Percentiles rank a stretch among this genome's conserved stretches.
phyloP scores from a whole-genome alignment of 108 stramenopile species.

The Aurantiochytrium sp. region DNA sequence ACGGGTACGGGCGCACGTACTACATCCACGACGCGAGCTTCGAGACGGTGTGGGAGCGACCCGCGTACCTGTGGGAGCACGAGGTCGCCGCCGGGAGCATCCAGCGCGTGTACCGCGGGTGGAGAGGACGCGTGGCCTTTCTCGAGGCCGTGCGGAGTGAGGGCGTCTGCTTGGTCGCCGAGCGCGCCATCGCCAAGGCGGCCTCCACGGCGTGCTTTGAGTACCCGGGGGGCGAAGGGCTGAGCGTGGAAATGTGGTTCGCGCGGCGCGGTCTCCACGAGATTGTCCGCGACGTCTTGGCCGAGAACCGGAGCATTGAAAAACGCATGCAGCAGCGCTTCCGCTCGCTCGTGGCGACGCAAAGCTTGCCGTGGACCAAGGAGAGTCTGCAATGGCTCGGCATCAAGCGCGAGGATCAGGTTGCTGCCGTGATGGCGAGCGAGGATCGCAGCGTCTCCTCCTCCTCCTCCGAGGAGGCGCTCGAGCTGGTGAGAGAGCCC shows the following conservation, averaged over 20 bases:
- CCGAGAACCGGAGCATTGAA: neutral
- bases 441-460: no score
- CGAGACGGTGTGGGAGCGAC: neutral
- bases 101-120: slow-evolving; percentile 10
- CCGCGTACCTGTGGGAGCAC: neutral
- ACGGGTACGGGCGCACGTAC: neutral
- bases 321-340: neutral
- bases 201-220: neutral
- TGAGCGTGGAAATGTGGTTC: neutral
- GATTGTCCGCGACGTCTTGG: neutral
- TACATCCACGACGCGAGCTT: neutral
- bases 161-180: neutral
- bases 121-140: neutral
- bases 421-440: neutral
- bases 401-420: neutral
- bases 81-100: neutral
- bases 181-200: neutral
- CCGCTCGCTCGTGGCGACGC: neutral
- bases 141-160: neutral
- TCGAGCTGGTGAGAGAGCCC: neutral
- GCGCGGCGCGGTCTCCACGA: neutral
- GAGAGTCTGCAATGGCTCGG: neutral
- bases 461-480: no score
- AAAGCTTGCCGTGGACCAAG: neutral
- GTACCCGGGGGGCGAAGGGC: neutral